Conservation (phyloP, 129 eudicot species). For the Flaveria sonorensis region DNA sequence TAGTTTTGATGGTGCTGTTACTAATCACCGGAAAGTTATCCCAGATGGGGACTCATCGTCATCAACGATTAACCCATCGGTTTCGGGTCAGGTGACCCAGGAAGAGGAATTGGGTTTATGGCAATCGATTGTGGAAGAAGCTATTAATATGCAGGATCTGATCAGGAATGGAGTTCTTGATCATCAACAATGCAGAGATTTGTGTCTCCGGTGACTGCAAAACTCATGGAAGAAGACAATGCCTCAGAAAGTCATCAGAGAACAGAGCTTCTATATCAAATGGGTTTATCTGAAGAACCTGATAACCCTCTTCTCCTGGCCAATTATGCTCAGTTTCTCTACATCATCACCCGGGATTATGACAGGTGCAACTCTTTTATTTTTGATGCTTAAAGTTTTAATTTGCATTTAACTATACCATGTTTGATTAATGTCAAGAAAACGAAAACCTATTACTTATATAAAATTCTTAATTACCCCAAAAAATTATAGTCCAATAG, state of each 20-base stretch:
- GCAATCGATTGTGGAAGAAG: slow-evolving; percentile 65
- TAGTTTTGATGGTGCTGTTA: slow-evolving; percentile 39
- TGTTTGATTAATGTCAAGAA: not conserved
- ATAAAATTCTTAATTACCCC: not conserved
- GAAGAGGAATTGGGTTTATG: slow-evolving; percentile 65
- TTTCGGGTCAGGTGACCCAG: slow-evolving; percentile 41
- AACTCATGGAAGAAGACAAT: slow-evolving; percentile 45
- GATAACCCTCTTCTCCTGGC: slow-evolving; percentile 69
- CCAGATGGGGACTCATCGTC: slow-evolving; percentile 47
- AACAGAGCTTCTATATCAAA: slow-evolving; percentile 70
- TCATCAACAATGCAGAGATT: slow-evolving; percentile 55
- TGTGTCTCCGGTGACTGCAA: slow-evolving; percentile 72
- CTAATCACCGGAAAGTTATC: slow-evolving; percentile 34
- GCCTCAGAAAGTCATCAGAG: slow-evolving; percentile 47
- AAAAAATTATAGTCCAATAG: not conserved
- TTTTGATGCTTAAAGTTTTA: not conserved
- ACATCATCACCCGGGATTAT: slow-evolving; percentile 66
- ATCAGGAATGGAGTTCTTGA: slow-evolving; percentile 54
- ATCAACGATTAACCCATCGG: slow-evolving; percentile 42
- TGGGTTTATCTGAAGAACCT: slow-evolving; percentile 69
- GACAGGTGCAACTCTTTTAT: slow-evolving; percentile 57
- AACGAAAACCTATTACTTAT: no score
- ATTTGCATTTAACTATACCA: not conserved
- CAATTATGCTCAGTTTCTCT: slow-evolving; percentile 91
- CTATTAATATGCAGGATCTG: slow-evolving; percentile 56